Evolutionary conservation across 148 eudicot genomes (phyloP).

Genomic region (Arbutus unedo): DNA sequence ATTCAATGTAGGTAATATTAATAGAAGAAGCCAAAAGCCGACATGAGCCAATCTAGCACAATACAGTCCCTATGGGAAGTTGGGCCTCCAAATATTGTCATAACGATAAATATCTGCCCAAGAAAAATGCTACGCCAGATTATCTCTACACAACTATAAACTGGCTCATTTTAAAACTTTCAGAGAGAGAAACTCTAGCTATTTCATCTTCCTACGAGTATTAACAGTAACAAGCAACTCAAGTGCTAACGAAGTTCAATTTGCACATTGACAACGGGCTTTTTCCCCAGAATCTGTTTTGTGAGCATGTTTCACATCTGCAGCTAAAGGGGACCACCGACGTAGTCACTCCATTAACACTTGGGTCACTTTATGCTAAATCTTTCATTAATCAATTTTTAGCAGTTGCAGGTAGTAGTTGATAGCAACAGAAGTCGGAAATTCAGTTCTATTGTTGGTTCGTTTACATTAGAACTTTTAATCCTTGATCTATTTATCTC

Average conservation of each 20-base stretch:
- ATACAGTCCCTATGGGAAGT: background rate
- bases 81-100: background rate
- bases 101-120: background rate
- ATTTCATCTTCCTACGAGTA: background rate
- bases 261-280: background rate
- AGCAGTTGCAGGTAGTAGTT: too few species aligned
- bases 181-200: background rate
- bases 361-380: background rate
- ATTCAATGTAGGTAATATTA: background rate
- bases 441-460: too few species aligned
- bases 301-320: background rate
- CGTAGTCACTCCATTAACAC: background rate
- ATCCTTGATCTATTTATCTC: too few species aligned
- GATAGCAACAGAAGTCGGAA: too few species aligned
- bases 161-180: background rate
- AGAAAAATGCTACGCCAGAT: background rate
- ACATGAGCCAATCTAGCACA: background rate
- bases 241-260: background rate
- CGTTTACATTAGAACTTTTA: too few species aligned
- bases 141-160: background rate
- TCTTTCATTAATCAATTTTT: too few species aligned
- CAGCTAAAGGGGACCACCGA: background rate
- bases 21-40: background rate
- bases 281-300: background rate
- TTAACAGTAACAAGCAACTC: background rate